Evolutionary conservation across 208 protist species (phyloP).

Genomic region (Endotrypanum monterogeii): DNA sequence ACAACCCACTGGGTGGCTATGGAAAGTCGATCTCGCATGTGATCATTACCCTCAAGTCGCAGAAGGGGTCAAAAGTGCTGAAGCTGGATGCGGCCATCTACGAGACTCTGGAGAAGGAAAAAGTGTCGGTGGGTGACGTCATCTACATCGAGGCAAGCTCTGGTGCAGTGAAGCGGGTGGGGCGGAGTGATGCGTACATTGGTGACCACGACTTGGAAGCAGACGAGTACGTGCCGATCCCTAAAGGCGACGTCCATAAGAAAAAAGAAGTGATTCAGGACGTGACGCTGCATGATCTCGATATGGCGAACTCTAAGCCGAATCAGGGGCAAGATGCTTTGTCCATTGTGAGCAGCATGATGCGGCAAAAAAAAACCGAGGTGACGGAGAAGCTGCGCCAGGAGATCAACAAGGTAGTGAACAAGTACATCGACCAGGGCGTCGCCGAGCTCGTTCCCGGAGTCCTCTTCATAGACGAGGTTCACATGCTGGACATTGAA

Average conservation of each 20-base stretch:
- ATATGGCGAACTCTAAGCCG: constrained; percentile 98
- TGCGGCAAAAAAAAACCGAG: constrained; percentile 99
- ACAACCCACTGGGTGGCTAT: constrained; percentile 98
- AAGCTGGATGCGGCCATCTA: constrained; percentile 99
- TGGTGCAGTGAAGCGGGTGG: constrained; percentile 97
- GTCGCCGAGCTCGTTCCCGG: constrained; percentile 99
- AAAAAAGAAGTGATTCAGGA: constrained; percentile 99
- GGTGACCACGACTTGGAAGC: constrained; percentile 98
- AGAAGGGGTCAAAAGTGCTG: constrained; percentile 98
- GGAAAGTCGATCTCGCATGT: constrained; percentile 98
- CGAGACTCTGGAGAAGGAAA: constrained; percentile 99
- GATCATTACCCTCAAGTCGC: constrained; percentile 98
- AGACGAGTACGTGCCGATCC: constrained; percentile 99
- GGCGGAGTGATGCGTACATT: constrained; percentile 95
- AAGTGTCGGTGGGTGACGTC: constrained; percentile 98
- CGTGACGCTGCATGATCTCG: constrained; percentile 99
- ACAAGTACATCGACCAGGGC: constrained; percentile 99
- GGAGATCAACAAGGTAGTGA: constrained; percentile 99
- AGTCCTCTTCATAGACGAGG: constrained; percentile 99
- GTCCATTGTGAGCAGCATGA: constrained; percentile 97
- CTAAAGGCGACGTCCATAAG: constrained; percentile 99
- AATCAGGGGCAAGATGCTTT: constrained; percentile 98
- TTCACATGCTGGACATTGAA: constrained; percentile 99
- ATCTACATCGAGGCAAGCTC: constrained; percentile 99
- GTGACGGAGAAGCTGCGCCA: constrained; percentile 99